Evolutionary conservation across 75 land plant species (phyloP), one percentile per base, ranked within the genome.

Genomic region (Selaginella tamariscina): DNA sequence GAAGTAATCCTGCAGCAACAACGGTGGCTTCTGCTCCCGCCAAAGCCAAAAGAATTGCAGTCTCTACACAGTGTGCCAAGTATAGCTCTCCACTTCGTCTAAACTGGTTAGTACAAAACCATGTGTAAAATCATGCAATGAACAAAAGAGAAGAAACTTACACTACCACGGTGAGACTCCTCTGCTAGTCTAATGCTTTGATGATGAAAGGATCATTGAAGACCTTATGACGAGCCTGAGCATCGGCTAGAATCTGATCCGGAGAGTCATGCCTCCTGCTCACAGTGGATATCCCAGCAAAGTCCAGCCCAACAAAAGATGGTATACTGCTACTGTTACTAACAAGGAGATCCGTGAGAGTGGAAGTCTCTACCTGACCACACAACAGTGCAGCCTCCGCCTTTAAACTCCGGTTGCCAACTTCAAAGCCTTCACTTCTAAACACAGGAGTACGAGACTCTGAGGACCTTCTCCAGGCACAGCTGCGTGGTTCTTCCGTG

Each of bases 201-300:
- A 59, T 59, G 5, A 59, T 26, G 27, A 59, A 59, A 5, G 62
- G 62, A 59, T 59, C 62, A 2, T 23, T 59, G 62, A 59, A 59
- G 23, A 59, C 26, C 23, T 59, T 59, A n/a, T 59, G 62, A 8
- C 26, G 62, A 2, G n/a, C 18, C 26, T 59, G 62, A 23, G 62
- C 62, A n/a, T 59, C 26, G n/a, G 8, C 26, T n/a, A 59, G 21
- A n/a, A 59, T 21, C 26, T 59, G n/a, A 59, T 59, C n/a, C 8
- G 62, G 21, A 8, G 21, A 59, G 23, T 2, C 62, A 2, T 59
- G 49, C 49, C 11, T 15, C 49, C 11, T 39, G 5, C 49, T 39
- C 11, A 15, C 5, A 39, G 5, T 15, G 11, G 49, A 15, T 15
- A 39, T 15, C 11, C 15, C 49, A 39, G 11, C 15, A 39, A 39